Base-by-base conservation (phyloP, 1,284 basidiomycete genomes). In the Heliocybe sulcata region DNA sequence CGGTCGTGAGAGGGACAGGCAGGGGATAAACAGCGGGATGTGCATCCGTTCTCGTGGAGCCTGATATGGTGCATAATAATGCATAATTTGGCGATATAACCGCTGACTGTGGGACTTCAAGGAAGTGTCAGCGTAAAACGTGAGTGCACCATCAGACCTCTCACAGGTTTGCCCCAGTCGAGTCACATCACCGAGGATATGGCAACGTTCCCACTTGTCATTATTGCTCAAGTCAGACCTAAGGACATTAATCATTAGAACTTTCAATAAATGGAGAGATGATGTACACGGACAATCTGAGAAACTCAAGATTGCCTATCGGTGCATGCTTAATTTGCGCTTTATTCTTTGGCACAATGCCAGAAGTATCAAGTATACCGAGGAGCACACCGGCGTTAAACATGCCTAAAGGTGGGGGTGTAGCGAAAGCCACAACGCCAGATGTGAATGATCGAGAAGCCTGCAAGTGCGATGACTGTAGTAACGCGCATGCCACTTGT, bases 141-240 rank as follows among this genome's bases (percentile, higher is more conserved):
- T 31, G 26, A n/a, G 10, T 49, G 53, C 19, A 50, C 33, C 47
- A 47, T 3, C 45, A 58, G 51, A 22, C 29, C 52, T 35, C 22
- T 16, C 35, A 14, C 38, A 33, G 35, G 55, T 11, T 38, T 48
- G 35, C 12, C 81, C 80, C 11, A 69, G 65, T 31, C 66, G 69
- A 29, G 72, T 70, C 1, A 68, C 58, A 19, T 76, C 67, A 8
- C 73, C 72, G 55, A 77, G 64, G 20, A 88, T 72, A 1, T 69
- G 65, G 0, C 71, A 67, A 38, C 68, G 63, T 51, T 81, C 77
- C 75, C 80, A 87, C 10, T 70, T 68, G n/a, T 70, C 71, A 56
- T 80, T 74, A 48, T 80, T 73, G 6, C 61, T 68, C 53, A 89
- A 67, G 51, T 81, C 77, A 35, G 79, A 77, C 52, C 87, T 89